These are phyloP conservation scores for Gastrodia elata DNA, from an alignment of 106 monocot species.

Conservation along the genomic window DNA sequence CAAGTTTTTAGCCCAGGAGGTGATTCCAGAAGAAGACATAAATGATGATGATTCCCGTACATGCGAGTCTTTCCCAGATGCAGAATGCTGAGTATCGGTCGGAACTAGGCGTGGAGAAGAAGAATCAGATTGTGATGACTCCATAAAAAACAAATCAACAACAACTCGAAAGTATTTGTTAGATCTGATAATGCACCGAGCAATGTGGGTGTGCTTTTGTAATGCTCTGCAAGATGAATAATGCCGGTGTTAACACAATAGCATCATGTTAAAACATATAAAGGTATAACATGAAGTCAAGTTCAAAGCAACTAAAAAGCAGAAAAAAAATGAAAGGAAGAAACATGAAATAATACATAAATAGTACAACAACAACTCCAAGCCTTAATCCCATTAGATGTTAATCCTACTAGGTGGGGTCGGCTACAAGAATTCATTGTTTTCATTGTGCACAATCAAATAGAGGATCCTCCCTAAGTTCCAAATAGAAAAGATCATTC, in stretches of 20 bases:
- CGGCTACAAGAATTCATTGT: too few species aligned
- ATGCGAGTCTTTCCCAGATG: slow-evolving; percentile 30
- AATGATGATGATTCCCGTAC: slow-evolving; percentile 31
- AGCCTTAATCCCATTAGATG: too few species aligned
- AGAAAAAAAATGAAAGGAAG: not conserved
- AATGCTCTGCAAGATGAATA: slow-evolving; percentile 3
- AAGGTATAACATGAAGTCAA: not conserved
- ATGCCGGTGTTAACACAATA: not conserved
- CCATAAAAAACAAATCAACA: slow-evolving; percentile 5
- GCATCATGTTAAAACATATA: not conserved
- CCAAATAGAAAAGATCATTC: too few species aligned
- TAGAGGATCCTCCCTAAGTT: too few species aligned
- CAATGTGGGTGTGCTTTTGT: not conserved
- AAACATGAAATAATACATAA: not conserved
- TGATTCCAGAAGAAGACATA: slow-evolving; percentile 61
- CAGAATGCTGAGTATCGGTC: slow-evolving; percentile 17
- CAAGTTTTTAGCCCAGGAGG: slow-evolving; percentile 83
- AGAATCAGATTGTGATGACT: slow-evolving; percentile 4
- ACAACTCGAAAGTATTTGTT: not conserved
- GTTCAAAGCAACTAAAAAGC: not conserved
- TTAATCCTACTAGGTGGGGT: too few species aligned
- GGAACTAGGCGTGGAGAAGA: slow-evolving; percentile 9
- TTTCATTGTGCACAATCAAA: too few species aligned
- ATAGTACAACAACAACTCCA: not conserved
- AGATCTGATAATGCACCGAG: not conserved